Base-by-base conservation (phyloP, 805 yeast species). In the Candida coleopterorum region DNA sequence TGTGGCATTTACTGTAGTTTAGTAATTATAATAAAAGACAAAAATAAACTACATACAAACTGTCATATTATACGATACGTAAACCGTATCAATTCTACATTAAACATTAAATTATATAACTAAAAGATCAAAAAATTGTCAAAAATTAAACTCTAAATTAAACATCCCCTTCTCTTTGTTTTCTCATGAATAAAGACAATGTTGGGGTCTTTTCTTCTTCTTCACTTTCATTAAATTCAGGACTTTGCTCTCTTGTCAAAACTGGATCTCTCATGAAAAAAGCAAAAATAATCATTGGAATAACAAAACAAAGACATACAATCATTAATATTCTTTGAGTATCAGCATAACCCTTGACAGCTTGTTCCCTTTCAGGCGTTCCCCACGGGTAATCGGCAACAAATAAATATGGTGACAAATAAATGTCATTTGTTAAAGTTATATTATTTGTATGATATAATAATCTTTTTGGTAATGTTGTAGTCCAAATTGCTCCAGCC, bases 401-500 rank as follows among this genome's bases (percentile, higher is more conserved):
- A 45, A 75, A 79, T 0, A 66, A 55, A 44, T 70, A 68, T 23
- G 88, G 88, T 12, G 68, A 56, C 2, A 63, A 65, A 37, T 46
- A 56, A 22, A 54, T 58, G 14, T 44, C 38, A 14, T 37, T 31
- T 3, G 67, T 58, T 32, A 56, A 44, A 7, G 50, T 42, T 2
- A 55, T 28, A 35, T 60, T 49, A 15, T 52, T 50, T 37, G 61
- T 49, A 37, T 68, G 48, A 32, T 61, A 55, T 22, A 48, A 38
- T 33, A 77, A 55, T 46, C 68, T 51, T 16, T 52, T 48, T 50
- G 76, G 81, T 48, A 82, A 60, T 12, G 66, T 51, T 44, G 79
- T 75, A 10, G 84, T 74, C 86, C 86, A 82, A 29, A 81, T 68
- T 21, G 86, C 85, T 45, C 86, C 87, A 15, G 85, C 70, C 17